Percentiles rank a stretch among this genome's conserved stretches.
Conservation (phyloP, 257 asterid genomes). For the Ilex aquifolium region DNA sequence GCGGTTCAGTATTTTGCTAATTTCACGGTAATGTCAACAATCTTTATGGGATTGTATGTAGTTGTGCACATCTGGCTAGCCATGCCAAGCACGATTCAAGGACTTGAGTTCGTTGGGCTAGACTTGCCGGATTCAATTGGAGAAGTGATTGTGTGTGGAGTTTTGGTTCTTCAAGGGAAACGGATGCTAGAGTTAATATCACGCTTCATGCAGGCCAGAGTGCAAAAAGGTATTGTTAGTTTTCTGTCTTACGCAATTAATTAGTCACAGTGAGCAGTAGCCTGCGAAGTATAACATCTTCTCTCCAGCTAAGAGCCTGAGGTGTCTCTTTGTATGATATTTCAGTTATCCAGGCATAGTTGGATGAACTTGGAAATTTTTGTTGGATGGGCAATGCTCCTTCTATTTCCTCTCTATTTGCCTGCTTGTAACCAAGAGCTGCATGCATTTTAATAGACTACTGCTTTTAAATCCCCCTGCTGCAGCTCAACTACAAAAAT, state of each 20-base stretch:
- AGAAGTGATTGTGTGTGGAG: conserved; percentile 78
- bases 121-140: conserved; percentile 98
- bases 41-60: conserved; percentile 58
- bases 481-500: too few species aligned
- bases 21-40: conserved; percentile 63
- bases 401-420: too few species aligned
- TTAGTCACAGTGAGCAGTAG: not conserved
- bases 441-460: too few species aligned
- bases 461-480: too few species aligned
- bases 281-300: not conserved
- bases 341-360: not conserved
- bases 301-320: conserved; percentile 1
- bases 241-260: conserved; percentile 5
- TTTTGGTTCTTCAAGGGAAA: conserved; percentile 87
- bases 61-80: conserved; percentile 67
- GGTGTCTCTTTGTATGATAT: not conserved
- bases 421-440: too few species aligned
- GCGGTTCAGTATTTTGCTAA: conserved; percentile 86
- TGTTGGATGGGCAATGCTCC: too few species aligned
- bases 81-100: conserved; percentile 70
- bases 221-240: conserved; percentile 57
- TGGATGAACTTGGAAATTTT: too few species aligned
- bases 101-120: conserved; percentile 93
- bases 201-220: conserved; percentile 91
- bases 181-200: conserved; percentile 72